phyloP scores from a whole-genome alignment of 23 red algal genomes.

The Chondrus crispus region DNA sequence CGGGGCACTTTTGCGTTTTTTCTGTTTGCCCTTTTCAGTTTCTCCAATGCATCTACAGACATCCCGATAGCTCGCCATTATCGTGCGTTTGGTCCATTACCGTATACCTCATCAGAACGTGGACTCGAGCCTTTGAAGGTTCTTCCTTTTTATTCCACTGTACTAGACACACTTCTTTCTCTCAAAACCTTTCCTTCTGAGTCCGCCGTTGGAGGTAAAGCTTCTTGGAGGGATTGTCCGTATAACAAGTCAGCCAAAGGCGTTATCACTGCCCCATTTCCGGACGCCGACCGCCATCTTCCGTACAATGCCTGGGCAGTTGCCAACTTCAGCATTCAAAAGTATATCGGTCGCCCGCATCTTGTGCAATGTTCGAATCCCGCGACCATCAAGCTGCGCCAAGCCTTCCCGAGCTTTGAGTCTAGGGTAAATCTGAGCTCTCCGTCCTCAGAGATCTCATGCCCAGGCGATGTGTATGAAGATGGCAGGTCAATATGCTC shows the following conservation, averaged over 20 bases:
- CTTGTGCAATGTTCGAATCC: background rate
- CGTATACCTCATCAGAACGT: background rate
- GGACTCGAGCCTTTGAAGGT: conserved; percentile 21
- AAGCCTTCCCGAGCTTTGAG: background rate
- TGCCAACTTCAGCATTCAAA: conserved; percentile 19
- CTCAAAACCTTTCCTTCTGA: conserved; percentile 3
- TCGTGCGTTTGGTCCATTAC: conserved; percentile 55
- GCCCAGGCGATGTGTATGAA: conserved; percentile 6
- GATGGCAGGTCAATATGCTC: conserved; percentile 9
- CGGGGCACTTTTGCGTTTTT: background rate
- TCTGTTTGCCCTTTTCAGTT: background rate
- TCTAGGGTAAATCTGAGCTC: background rate
- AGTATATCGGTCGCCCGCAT: background rate
- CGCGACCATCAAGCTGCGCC: background rate
- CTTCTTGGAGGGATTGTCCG: conserved; percentile 1
- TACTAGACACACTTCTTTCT: background rate
- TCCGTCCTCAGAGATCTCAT: background rate
- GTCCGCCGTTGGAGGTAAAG: conserved; percentile 34
- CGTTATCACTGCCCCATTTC: conserved; percentile 3
- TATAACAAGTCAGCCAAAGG: conserved; percentile 9
- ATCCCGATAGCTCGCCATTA: background rate
- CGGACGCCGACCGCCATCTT: conserved; percentile 6
- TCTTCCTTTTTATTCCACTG: background rate
- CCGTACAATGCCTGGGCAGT: conserved; percentile 28
- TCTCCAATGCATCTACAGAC: background rate